Evolutionary conservation across 78 protist genomes (phyloP), one percentile per base, ranked within the genome.

Genomic region (Cavenderia fasciculata): DNA sequence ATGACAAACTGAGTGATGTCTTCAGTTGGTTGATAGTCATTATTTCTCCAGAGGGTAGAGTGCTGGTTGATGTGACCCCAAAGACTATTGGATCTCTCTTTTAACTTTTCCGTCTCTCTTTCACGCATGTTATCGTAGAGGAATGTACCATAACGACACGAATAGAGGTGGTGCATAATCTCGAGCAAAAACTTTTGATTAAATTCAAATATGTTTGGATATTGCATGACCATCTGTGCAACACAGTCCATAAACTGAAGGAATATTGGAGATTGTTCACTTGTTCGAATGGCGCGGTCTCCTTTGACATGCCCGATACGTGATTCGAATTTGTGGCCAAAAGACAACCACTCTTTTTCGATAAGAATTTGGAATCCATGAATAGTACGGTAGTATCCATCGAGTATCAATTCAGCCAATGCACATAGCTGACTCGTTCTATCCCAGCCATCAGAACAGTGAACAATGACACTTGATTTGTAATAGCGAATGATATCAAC

Each of bases 371-470:
- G 74, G 74, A 97, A 96, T 11, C 99, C 99, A 23, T 59, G 16
- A 31, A 95, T 23, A 7, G 99, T 96, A 27, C 99, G 76, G 90
- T 76, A 98, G 63, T 34, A 54, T 5, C 98, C 96, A 74, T 97
- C 99, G 34, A 96, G 79, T 0, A 91, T 7, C 12, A 97, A 6
- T 66, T 85, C 85, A 18, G 97, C 78, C 10, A 97, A 56, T 21
- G 94, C 62, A 56, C 86, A 68, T 27, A 90, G 46, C 71, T 94
- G 96, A 31, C 98, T 51, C 8, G 99, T 98, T 29, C 99, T 85
- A 69, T 98, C 99, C 99, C 99, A 98, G 0, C 99, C 99, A 70
- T 98, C 98, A 12, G 96, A 59, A 84, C 99, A 98, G 73, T 98
- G 99, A 16, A 98, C 97, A 5, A 97, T 73, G 8, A 94, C 91